Evolutionary conservation across 2,329 filamentous ascomycete species (phyloP).

Genomic region (Magnaporthiopsis rhizophila): DNA sequence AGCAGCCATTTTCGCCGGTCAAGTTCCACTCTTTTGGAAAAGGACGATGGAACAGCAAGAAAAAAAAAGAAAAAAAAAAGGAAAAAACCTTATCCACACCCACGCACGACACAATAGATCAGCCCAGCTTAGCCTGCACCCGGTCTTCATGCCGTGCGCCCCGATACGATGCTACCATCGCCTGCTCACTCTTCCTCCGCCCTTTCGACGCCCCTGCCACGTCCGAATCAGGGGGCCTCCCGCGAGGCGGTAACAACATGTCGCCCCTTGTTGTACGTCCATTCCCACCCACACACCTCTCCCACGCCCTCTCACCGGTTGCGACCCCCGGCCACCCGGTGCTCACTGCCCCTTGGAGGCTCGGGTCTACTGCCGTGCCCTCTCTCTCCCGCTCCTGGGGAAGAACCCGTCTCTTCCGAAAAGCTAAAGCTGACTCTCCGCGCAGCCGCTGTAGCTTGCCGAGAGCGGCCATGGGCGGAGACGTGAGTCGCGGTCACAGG

Average conservation of each 20-base stretch:
- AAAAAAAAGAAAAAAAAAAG: neutral
- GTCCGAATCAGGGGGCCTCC: neutral
- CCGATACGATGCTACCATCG: neutral
- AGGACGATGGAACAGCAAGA: neutral
- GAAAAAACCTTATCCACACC: neutral
- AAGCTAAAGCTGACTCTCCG: neutral
- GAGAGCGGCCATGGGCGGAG: neutral
- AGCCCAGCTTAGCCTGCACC: too few relatives aligned
- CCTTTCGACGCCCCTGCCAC: neutral
- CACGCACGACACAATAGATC: neutral
- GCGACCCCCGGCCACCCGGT: neutral
- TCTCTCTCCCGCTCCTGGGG: neutral
- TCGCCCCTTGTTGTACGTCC: neutral
- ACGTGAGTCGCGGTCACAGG: neutral
- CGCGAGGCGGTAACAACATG: neutral
- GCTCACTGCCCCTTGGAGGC: neutral
- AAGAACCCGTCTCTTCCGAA: neutral
- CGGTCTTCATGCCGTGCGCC: neutral
- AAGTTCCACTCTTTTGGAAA: too few relatives aligned
- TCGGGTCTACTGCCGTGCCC: neutral
- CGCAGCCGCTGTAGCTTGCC: neutral
- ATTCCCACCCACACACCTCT: neutral
- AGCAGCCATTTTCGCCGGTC: too few relatives aligned
- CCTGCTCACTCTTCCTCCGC: neutral
- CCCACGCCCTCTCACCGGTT: neutral